Percentiles rank a stretch among this genome's conserved stretches.
phyloP scores from a whole-genome alignment of 768 basidiomycete genomes.

The Coprinopsis sp. region DNA sequence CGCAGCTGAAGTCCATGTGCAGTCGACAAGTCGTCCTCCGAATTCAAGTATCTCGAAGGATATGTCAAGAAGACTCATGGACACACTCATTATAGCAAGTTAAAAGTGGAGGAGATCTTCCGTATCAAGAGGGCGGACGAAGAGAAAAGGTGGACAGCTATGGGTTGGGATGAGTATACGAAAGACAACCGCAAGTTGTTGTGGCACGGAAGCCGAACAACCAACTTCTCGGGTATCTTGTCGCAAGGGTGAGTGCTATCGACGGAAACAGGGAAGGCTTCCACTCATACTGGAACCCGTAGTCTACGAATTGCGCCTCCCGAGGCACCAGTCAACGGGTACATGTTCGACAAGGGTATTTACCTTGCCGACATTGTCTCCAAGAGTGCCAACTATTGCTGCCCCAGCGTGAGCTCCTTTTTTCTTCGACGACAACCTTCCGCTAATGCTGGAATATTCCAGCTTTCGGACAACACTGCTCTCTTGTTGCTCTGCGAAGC shows the following conservation, averaged over 20 bases:
- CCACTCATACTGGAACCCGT: background rate
- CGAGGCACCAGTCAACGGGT: constrained; percentile 2
- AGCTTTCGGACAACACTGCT: background rate
- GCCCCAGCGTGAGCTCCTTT: background rate
- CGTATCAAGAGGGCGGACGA: background rate
- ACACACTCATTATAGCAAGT: background rate
- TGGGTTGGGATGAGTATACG: background rate
- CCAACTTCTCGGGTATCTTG: constrained; percentile 3
- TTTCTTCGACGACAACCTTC: background rate
- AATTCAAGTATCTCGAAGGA: constrained; percentile 1
- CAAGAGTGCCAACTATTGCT: constrained; percentile 3
- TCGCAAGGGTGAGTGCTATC: background rate
- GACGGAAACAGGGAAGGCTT: background rate
- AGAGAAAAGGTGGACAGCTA: background rate
- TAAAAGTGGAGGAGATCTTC: constrained; percentile 2
- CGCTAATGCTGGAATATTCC: background rate
- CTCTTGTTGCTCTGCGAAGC: constrained; percentile 1
- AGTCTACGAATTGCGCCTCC: constrained; percentile 2
- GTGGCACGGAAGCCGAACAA: constrained; percentile 3
- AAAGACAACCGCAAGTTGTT: background rate
- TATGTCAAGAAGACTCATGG: constrained; percentile 5
- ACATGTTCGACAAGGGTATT: constrained; percentile 7
- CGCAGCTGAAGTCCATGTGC: background rate
- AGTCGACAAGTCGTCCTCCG: background rate
- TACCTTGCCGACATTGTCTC: constrained; percentile 6